Evolutionary conservation across 805 yeast species (phyloP), one percentile per base, ranked within the genome.

Genomic region (Wickerhamomyces silvicola): DNA sequence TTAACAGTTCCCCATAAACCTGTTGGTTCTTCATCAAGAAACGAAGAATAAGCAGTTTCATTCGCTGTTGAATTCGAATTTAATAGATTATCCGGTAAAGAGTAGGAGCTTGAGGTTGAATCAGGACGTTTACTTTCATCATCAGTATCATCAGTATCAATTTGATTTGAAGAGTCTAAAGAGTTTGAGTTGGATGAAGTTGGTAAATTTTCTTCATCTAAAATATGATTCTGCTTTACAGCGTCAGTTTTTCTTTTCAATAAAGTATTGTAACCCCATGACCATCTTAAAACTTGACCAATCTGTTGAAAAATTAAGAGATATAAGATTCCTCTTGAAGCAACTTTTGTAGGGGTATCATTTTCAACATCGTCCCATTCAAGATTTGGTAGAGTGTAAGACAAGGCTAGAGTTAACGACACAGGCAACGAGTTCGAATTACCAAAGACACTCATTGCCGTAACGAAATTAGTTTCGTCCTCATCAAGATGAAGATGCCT

Each of bases 371-470:
- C 81, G 35, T 77, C 83, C 94, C 94, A 82, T 30, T 76, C 70
- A 38, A 82, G 63, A 41, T 77, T 75, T 3, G 92, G 94, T 37
- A 82, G 62, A 0, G 90, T 78, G 51, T 78, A 79, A 2, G 88
- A 78, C 41, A 82, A 63, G 1, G 94, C 80, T 35, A 92, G 63
- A 1, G 92, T 82, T 43, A 92, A 68, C 0, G 96, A 86, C 2
- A 90, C 97, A 0, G 98, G 97, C 35, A 90, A 70, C 9, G 95
- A 83, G 64, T 90, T 90, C 27, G 95, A 85, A 60, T 90, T 92
- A 32, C 97, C 97, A 60, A 90, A 90, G 6, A 88, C 95, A 3
- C 92, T 86, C 94, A 92, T 92, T 3, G 96, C 97, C 15, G 94
- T 81, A 30, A 92, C 96, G 49, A 85, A 90, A 60, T 90, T 88